Evolutionary conservation across 2,329 filamentous ascomycete species (phyloP), one percentile per base, ranked within the genome.

Genomic region (Nemania abortiva): DNA sequence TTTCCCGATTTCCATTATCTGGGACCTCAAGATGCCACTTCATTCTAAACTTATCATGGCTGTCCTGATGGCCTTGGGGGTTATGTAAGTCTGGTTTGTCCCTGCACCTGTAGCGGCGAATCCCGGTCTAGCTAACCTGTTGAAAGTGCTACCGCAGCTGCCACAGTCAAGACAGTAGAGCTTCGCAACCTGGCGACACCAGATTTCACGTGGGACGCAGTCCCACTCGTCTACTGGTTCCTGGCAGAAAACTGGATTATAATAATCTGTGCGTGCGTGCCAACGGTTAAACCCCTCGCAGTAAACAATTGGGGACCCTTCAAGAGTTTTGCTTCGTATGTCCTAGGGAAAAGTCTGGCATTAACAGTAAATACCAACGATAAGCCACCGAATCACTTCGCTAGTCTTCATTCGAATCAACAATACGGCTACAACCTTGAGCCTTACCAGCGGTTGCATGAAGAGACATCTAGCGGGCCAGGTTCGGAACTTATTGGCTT

Each of bases 161-260:
- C 47, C 3, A 13, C 20, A 3, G 20, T 50, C 9, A 50, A 50
- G 47, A 50, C 47, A 50, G 20, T 24, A 4, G n/a, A 20, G 22
- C 22, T 50, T 50, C 47, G n/a, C 22, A 20, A 24, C 22, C n/a
- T 50, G 13, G 47, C n/a, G 20, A 22, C 47, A 13, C 47, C 47
- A 18, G 47, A 50, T 50, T 50, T 50, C 20, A 50, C 47, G n/a
- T 50, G 47, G 47, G 47, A 50, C 47, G 22, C 47, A 9, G 47
- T 50, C 6, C 20, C 47, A 5, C 47, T 50, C 9, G 47, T 50
- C 5, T 50, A 50, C 13, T 50, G 47, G 47, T 24, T 50, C n/a
- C 9, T 50, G 6, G 47, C 47, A 24, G 47, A 50, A 18, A 20
- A 20, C n/a, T 50, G 47, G 47, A 24, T 50, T 24, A 24, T 50